Base-by-base conservation (phyloP, 352 stramenopile genomes). In the Pelagophyceae sp. region DNA sequence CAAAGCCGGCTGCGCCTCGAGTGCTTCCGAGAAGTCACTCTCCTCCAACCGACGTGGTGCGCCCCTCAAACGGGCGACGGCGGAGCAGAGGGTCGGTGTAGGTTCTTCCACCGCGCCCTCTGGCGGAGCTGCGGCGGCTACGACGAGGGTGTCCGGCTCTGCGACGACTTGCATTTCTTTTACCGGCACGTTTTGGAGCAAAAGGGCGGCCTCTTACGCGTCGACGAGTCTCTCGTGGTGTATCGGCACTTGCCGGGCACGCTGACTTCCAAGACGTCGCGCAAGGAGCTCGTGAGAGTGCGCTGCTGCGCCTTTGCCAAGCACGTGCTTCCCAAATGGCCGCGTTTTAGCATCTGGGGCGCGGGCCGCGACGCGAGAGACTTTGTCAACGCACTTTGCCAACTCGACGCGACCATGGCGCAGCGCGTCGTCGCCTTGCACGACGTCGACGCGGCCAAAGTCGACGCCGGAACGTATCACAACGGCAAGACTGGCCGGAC, bases 151-250 rank as follows among this genome's bases (percentile, higher is more conserved):
- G 67, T 20, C 11, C 15, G 0, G 15, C 20, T 25, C 17, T 74
- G 67, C 67, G 67, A 74, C 38, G 67, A 74, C 38, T n/a, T 74
- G 1, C 11, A 20, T 17, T 74, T 74, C 29, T 74, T 74, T n/a
- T n/a, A 40, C 5, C 19, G 67, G 2, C 67, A 74, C 67, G 35
- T 74, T 23, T 15, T 11, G 15, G 11, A 20, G 15, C 35, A 37
- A 23, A 37, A 37, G 35, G 2, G 2, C 5, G 45, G 45, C 11
- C 38, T 74, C 11, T 5, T 11, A 5, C 67, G 67, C 20, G 35
- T 74, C 25, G 67, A 74, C 35, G 37, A 58, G 67, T 33, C 17
- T 19, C 67, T 74, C 67, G 67, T 74, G 17, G 23, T 29, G 1
- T 74, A 74, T 27, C 61, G 61, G 5, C 33, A 50, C 15, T 0